These are phyloP conservation scores for Besnoitia besnoiti DNA, from an alignment of 169 alveolate species.

Conservation along the genomic window DNA sequence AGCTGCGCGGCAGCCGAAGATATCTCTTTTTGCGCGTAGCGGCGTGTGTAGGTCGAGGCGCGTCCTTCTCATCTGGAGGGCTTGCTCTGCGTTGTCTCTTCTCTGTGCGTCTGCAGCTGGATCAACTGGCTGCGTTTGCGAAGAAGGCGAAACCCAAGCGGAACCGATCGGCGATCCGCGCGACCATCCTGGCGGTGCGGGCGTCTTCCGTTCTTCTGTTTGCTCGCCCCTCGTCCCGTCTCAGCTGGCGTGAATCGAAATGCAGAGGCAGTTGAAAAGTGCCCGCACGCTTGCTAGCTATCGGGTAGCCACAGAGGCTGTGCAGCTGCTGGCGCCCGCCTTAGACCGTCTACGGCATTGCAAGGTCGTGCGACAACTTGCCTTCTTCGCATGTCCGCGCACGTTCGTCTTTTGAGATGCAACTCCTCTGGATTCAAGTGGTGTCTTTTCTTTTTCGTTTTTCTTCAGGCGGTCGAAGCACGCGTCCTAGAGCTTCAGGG, in stretches of 20 bases:
- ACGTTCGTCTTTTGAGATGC: neutral
- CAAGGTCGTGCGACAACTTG: neutral
- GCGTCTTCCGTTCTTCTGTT: no score
- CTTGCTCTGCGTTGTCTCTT: no score
- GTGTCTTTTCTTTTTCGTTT: neutral
- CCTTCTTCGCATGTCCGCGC: neutral
- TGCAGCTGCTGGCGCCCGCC: no score
- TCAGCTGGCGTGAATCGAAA: neutral
- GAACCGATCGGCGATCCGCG: neutral
- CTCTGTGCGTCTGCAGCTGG: neutral
- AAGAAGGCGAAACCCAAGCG: neutral
- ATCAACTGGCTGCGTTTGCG: neutral
- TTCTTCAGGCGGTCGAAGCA: slow-evolving; percentile 23
- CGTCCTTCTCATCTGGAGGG: no score
- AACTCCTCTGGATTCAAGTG: neutral
- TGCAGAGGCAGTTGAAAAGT: no score
- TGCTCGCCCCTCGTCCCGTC: no score
- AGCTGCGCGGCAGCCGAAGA: no score
- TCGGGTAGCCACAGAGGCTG: no score
- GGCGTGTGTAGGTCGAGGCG: no score
- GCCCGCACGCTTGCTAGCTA: no score
- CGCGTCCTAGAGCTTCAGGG: slow-evolving; percentile 17
- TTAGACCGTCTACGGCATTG: no score
- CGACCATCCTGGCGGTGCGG: neutral
- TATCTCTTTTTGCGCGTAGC: no score